Evolutionary conservation across 2,329 filamentous ascomycete species (phyloP), one percentile per base, ranked within the genome.

Genomic region (Monilinia fructicola): DNA sequence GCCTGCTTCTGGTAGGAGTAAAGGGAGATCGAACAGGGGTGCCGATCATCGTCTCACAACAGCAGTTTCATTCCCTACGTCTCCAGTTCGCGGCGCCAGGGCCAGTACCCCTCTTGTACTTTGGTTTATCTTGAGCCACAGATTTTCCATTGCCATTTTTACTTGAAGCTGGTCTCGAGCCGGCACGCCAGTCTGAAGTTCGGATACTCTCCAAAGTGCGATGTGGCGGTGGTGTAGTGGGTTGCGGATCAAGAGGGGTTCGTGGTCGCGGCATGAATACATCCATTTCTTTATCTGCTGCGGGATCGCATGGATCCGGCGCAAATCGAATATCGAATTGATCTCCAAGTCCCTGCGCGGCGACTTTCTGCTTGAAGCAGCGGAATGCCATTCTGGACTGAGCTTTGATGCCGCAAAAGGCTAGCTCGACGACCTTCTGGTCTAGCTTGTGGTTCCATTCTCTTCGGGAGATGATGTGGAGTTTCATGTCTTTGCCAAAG

Each of bases 401-500:
- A 0, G 67, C 67, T 18, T 23, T 35, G 1, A 70, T 64, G 3
- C 54, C 65, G 16, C 56, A 59, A 46, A 69, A 70, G 1, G 48
- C 54, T 1, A 69, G n/a, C 44, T 64, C 42, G 21, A 69, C 42
- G 0, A 65, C 53, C 6, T 67, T 66, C 23, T 46, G 16, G 35
- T 60, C 50, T 7, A 50, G 10, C 2, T 16, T 48, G 3, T 42
- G 56, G n/a, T 26, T 16, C 67, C 61, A 64, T 16, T 63, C 65
- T 40, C 28, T 44, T n/a, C 53, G 42, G 2, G 50, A 46, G 1
- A 68, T 59, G 11, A 71, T 58, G 3, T 68, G 54, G 23, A 68
- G 67, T 1, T 65, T 58, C 26, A 72, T 70, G 23, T 66, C 62
- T 5, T 65, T 54, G 3, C 55, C 46, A 18, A 72, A 65, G 4